Evolutionary conservation across 2,329 filamentous ascomycete species (phyloP).

Genomic region (Aspergillus clavatus): DNA sequence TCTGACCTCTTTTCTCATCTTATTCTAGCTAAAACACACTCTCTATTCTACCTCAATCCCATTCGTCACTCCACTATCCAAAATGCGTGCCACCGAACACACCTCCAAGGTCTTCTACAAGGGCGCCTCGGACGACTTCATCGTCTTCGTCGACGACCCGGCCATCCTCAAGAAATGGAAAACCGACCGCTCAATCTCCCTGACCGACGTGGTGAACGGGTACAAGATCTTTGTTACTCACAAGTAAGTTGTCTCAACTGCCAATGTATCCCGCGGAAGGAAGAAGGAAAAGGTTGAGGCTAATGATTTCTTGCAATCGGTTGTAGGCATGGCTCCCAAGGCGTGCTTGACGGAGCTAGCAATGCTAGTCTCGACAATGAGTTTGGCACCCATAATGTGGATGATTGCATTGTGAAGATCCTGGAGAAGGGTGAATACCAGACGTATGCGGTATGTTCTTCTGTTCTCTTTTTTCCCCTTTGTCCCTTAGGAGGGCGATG

Average conservation of each 20-base stretch:
- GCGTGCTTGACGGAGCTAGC: constrained; percentile 69
- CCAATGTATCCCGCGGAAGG: not conserved
- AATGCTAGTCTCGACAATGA: constrained; percentile 73
- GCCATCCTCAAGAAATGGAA: constrained; percentile 75
- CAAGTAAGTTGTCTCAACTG: constrained; percentile 58
- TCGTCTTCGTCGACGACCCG: constrained; percentile 49
- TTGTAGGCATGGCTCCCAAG: constrained; percentile 71
- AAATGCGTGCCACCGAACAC: constrained; percentile 66
- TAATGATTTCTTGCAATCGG: not conserved
- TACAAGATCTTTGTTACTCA: constrained; percentile 90
- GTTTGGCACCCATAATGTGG: constrained; percentile 75
- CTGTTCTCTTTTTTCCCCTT: no score
- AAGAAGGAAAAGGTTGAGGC: not conserved
- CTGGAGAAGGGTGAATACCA: constrained; percentile 70
- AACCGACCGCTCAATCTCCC: constrained; percentile 68
- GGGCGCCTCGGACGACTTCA: constrained; percentile 65
- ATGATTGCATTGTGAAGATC: constrained; percentile 77
- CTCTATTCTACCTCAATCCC: no score
- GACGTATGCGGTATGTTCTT: constrained; percentile 53
- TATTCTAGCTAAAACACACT: no score
- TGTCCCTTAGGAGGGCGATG: not conserved
- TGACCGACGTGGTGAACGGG: constrained; percentile 77
- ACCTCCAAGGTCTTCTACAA: constrained; percentile 82
- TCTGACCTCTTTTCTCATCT: no score
- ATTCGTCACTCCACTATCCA: constrained; percentile 29